Base-by-base conservation (phyloP, 2,329 filamentous ascomycete genomes). In the Arthrocladium fulminans region DNA sequence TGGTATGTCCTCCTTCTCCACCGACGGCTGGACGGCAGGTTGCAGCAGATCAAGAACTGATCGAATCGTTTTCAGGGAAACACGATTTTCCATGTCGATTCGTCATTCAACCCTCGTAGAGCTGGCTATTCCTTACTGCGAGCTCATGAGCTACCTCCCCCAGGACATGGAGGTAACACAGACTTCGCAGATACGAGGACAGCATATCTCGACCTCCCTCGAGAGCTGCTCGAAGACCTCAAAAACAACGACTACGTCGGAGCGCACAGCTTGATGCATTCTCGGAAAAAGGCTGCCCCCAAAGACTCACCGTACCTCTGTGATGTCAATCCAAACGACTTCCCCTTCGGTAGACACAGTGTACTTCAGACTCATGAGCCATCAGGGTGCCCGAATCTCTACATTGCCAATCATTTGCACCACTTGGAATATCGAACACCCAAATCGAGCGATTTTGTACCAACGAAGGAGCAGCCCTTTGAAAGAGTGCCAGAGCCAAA, bases 1-100 rank as follows among this genome's bases (percentile, higher is more conserved):
- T 65, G 58, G 68, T 68, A 48, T 52, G 62, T 23, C 40, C 51
- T 12, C 42, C 56, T n/a, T 3, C 29, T 15, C 3, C 29, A 22
- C 3, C 19, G 8, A 20, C 29, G 8, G 15, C 5, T 10, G 20
- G 22, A 13, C 43, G n/a, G n/a, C n/a, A n/a, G n/a, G n/a, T n/a
- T n/a, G n/a, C n/a, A n/a, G n/a, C n/a, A n/a, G n/a, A n/a, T n/a
- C n/a, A n/a, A n/a, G n/a, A n/a, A n/a, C n/a, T n/a, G n/a, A n/a
- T n/a, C n/a, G n/a, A n/a, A n/a, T n/a, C n/a, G n/a, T n/a, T n/a
- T 7, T 17, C 49, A 65, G 59, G 73, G 71, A 27, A 78, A 79
- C 56, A 61, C 59, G 1, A 64, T 77, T 10, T 80, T 75, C 61
- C 76, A 80, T 51, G 70, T 70, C 10, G 76, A 79, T 59, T 74